Base-by-base conservation (phyloP, 2,329 filamentous ascomycete species). In the Aspergillus novofumigatus region DNA sequence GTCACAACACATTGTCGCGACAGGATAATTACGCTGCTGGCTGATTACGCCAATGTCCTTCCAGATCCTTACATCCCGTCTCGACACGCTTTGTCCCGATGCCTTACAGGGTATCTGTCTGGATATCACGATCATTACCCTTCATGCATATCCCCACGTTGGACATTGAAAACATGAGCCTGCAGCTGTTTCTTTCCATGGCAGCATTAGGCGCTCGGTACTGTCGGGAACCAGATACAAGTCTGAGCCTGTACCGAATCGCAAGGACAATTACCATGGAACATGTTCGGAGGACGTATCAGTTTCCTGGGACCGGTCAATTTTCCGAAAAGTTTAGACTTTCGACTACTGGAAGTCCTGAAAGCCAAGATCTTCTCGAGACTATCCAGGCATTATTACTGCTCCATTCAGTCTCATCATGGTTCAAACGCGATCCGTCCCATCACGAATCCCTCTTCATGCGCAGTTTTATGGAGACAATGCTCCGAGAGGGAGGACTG, bases 81-180 rank as follows among this genome's bases (percentile, higher is more conserved):
- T 3, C 64, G 70, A 9, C 69, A 72, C 60, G 69, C 69, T 9
- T 48, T 72, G 20, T 72, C 70, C 14, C 63, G 70, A 23, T 72
- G 68, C 53, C 52, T 72, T 14, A 71, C 69, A 1, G 69, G 69
- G 1, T 72, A 72, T 55, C 53, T 72, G 7, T 70, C 62, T 1
- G 69, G 69, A 1, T 72, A 63, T 28, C 70, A 72, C 32, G 68
- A 71, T 17, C 70, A 72, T 50, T 72, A 72, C 32, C 70, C 70
- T 65, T 72, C 28, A 53, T 72, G 44, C 70, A 72, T 51, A 65
- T 68, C n/a, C 67, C 70, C 1, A 72, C 70, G 3, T 48, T 72
- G 8, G 54, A 69, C 50, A 59, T 69, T 6, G 67, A 72, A 4
- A 32, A 56, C 0, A 58, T 67, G 49, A 61, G 66, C 3, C 38